Percentiles rank a stretch among this genome's conserved stretches.
Conservation (phyloP, 1,284 basidiomycete genomes). For the Apiotrichum porosum region DNA sequence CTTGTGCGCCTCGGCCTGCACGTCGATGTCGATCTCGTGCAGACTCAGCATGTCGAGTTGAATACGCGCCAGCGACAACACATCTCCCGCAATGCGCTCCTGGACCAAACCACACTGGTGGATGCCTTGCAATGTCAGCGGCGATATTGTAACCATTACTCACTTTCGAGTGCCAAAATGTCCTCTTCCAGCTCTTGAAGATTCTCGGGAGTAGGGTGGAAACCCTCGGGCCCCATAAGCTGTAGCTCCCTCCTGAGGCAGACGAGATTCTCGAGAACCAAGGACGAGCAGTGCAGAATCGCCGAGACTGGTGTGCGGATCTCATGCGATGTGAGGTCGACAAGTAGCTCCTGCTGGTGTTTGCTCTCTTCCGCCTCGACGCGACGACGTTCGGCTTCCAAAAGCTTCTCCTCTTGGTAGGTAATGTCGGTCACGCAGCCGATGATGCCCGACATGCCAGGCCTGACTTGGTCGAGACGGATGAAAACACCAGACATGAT, state of each 20-base stretch:
- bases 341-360: constrained; percentile 44
- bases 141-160: background rate
- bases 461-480: constrained; percentile 32
- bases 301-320: constrained; percentile 45
- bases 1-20: constrained; percentile 33
- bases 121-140: constrained; percentile 18
- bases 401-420: constrained; percentile 35
- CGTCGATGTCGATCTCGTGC: constrained; percentile 30
- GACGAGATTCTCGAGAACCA: constrained; percentile 44
- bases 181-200: constrained; percentile 42
- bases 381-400: constrained; percentile 37
- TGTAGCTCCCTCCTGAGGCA: constrained; percentile 36
- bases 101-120: constrained; percentile 47
- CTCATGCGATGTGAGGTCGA: constrained; percentile 48
- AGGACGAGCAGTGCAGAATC: constrained; percentile 43
- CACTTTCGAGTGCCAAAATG: constrained; percentile 24
- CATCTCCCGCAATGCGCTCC: constrained; percentile 50
- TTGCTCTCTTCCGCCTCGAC: constrained; percentile 37
- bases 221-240: constrained; percentile 17
- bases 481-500: constrained; percentile 34
- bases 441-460: constrained; percentile 30
- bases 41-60: constrained; percentile 39
- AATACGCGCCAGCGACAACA: constrained; percentile 47
- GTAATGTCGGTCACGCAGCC: constrained; percentile 42
- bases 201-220: constrained; percentile 36